Base-by-base conservation (phyloP, 2,329 filamentous ascomycete genomes). In the Aspergillus pseudoterreus region DNA sequence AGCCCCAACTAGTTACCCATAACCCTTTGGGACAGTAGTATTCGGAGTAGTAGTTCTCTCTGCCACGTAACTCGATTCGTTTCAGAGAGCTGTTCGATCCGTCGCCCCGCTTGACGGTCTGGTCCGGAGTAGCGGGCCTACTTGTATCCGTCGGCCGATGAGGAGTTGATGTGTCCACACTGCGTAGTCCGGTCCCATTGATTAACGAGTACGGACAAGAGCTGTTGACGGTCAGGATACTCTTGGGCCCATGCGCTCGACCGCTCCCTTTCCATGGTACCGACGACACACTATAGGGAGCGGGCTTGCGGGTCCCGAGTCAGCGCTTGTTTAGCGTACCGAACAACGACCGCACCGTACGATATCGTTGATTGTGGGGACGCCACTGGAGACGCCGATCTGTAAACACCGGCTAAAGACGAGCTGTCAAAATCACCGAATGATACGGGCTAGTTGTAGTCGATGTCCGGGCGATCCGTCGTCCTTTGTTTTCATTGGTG, bases 401-500 rank as follows among this genome's bases (percentile, higher is more conserved):
- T 19, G 11, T 42, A n/a, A 42, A 42, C 39, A 4, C 39, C 39
- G 39, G 39, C 15, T 38, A 19, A 19, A 42, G 39, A 22, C 15
- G 39, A 42, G 39, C 39, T 42, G 39, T 42, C 39, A 42, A 21
- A 42, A 42, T 42, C 39, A 42, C 39, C 39, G 39, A 42, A 17
- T 11, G 6, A 30, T 30, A 30, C 27, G 27, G 27, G 27, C 27
- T 4, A 19, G 19, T 19, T 4, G 11, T 8, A 9, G 27, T 30
- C 27, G 9, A 30, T 9, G 8, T 30, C 27, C 8, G 27, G 22
- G 22, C 22, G 22, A 22, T 22, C 6, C 22, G 22, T 6, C 22
- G 9, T 30, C 10, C 27, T 11, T 30, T 8, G 8, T 30, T 9
- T 30, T 30, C 10, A 30, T 30, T 11, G 27, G 27, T 8, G 3